Percentiles rank a stretch among this genome's conserved stretches.
phyloP scores from a whole-genome alignment of 306 rosid species.

The Gynostemma pentaphyllum region DNA sequence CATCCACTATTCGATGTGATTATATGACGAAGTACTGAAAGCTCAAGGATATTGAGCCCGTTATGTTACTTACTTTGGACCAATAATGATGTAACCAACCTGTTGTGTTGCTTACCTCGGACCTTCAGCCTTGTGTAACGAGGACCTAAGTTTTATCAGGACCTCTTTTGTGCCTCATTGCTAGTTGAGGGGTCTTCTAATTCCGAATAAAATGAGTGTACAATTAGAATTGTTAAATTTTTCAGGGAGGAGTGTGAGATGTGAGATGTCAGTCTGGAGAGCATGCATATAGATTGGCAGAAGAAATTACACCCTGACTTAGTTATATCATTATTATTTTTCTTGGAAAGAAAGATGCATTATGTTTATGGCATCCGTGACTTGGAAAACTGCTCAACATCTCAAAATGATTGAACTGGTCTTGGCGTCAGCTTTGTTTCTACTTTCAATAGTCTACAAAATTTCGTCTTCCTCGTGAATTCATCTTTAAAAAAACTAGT shows the following conservation, averaged over 20 bases:
- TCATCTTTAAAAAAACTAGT: no score
- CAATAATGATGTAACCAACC: neutral
- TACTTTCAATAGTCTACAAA: neutral
- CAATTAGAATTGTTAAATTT: constrained; percentile 2
- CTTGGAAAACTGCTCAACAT: no score
- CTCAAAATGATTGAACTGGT: no score
- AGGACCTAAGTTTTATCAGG: neutral
- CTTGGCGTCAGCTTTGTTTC: neutral
- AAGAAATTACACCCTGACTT: constrained; percentile 93
- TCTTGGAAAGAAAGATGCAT: neutral
- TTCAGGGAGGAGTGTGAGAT: constrained; percentile 53
- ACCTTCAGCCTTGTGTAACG: neutral
- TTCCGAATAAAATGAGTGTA: neutral
- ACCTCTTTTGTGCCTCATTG: neutral
- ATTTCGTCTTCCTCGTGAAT: no score
- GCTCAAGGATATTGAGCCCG: no score
- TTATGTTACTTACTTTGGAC: neutral
- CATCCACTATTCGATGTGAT: no score
- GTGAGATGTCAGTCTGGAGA: constrained; percentile 50
- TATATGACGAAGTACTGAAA: no score
- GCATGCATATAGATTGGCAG: constrained; percentile 87
- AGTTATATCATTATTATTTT: constrained; percentile 20
- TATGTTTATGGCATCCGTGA: no score
- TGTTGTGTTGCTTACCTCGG: neutral
- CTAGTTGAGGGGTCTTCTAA: neutral